Evolutionary conservation across 768 basidiomycete species (phyloP), one percentile per base, ranked within the genome.

Genomic region (Termitomyces sp.): DNA sequence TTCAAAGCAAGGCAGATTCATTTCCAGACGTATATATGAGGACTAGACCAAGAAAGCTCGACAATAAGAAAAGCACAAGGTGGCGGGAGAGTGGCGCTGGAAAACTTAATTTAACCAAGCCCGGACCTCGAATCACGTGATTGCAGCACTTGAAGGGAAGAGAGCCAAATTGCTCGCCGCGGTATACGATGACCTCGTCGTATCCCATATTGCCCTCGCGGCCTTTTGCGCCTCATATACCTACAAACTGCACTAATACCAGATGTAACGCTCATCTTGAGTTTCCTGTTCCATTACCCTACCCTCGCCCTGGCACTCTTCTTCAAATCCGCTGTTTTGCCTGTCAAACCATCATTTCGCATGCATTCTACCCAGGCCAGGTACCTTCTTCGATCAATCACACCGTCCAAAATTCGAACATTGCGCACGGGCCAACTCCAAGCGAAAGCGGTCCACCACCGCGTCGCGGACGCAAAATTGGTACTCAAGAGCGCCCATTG

Each of bases 401-500:
- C 12, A n/a, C 49, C 29, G 15, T 18, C 35, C 31, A 32, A 7
- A 56, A 60, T 42, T 59, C 50, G 7, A 50, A 52, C 36, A 56
- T 60, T 41, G 51, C 63, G 22, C 63, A 65, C 50, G 60, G 64
- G 40, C 48, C 63, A 38, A 58, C 58, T 18, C 57, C 60, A 35
- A 64, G 63, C 54, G 61, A 65, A 58, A 64, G 57, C 12, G 64
- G 60, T 52, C 56, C 64, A 61, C 51, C 57, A 35, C 35, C 59
- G 40, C 64, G 80, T 46, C 86, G 80, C 66, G 80, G 84, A 10
- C 74, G 92, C 56, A 91, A 89, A 76, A 91, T 93, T 58, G 92
- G 92, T 1, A 91, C 92, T 16, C 91, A 94, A 67, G 91, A 92
- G 57, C 79, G 84, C 52, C 94, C 93, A 6, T 73, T 96, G 35